phyloP scores from a whole-genome alignment of 106 monocot species.

The Dioscorea alata region DNA sequence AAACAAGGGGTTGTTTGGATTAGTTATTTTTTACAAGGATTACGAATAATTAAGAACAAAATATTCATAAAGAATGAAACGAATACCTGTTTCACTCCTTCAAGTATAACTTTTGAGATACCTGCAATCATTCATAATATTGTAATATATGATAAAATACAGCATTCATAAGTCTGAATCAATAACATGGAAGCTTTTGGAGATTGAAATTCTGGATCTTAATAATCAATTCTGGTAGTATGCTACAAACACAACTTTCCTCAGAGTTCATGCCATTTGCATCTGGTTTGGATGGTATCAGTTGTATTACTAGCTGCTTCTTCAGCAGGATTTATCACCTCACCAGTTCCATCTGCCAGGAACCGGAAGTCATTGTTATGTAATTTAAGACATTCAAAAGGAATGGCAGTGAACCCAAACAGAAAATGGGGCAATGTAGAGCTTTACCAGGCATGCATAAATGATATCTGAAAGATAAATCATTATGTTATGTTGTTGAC shows the following conservation, averaged over 20 bases:
- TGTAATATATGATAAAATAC: not conserved
- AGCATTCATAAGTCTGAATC: not conserved
- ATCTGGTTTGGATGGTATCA: not conserved
- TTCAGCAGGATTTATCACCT: conserved; percentile 37
- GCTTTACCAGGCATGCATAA: not conserved
- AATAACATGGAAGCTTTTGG: conserved; percentile 51
- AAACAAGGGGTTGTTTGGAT: too few species aligned
- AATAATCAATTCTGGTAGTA: conserved; percentile 18
- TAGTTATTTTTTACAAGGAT: too few species aligned
- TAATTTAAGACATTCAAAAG: not conserved
- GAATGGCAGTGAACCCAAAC: not conserved
- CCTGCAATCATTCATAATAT: conserved; percentile 16
- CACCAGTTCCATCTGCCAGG: conserved; percentile 44
- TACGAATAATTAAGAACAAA: too few species aligned
- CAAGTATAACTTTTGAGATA: conserved; percentile 18
- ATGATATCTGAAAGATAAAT: not conserved
- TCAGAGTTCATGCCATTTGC: conserved; percentile 11
- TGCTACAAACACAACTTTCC: conserved; percentile 25
- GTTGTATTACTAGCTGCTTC: not conserved
- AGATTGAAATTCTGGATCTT: conserved; percentile 40
- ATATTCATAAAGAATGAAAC: too few species aligned
- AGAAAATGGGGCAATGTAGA: not conserved
- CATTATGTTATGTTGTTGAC: not conserved
- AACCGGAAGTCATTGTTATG: not conserved
- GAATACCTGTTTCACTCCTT: conserved; percentile 6